Base-by-base conservation (phyloP, 768 basidiomycete species). In the Clitopilus passeckerianus region DNA sequence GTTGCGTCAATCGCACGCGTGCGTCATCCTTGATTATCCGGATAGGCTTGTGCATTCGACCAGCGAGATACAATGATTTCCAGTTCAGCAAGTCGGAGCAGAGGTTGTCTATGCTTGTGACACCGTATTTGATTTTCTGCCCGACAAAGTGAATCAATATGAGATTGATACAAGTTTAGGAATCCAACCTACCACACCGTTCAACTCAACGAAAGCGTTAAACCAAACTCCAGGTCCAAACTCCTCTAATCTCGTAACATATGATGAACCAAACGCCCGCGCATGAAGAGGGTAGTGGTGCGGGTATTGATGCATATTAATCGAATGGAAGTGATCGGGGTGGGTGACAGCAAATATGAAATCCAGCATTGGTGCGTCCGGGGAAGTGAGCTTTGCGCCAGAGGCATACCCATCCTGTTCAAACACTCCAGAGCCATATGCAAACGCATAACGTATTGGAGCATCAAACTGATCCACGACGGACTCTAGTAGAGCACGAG, bases 281-380 rank as follows among this genome's bases (percentile, higher is more conserved):
- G 93, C 87, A 66, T 91, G 87, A 14, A 95, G 68, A 0, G 96
- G 89, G 70, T 99, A 99, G 74, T 99, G 97, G 7, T 84, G 79
- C 0, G 96, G 94, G 67, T 89, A 82, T 72, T 95, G 93, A 54
- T 89, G 83, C 85, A 98, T 88, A 72, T 99, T 99, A 72, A 95
- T 91, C 27, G 87, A 91, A 72, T 98, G 97, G 79, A 95, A 99
- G 67, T 97, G 93, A 12, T 82, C 83, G 0, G 97, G 81, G 65
- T 97, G 94, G 1, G 93, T 92, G 50, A 98, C 96, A 0, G 95
- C 95, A 70, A 99, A 93, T 72, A 99, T 84, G 67, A 98, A 97
- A 73, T 99, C 97, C 20, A 98, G 83, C 90, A 98, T 92, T 0
- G 95, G 95, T 35, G 67, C 71, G 16, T 76, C 72, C 12, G 66